Base-by-base conservation (phyloP, 768 basidiomycete genomes). In the Gymnopilus dilepis region DNA sequence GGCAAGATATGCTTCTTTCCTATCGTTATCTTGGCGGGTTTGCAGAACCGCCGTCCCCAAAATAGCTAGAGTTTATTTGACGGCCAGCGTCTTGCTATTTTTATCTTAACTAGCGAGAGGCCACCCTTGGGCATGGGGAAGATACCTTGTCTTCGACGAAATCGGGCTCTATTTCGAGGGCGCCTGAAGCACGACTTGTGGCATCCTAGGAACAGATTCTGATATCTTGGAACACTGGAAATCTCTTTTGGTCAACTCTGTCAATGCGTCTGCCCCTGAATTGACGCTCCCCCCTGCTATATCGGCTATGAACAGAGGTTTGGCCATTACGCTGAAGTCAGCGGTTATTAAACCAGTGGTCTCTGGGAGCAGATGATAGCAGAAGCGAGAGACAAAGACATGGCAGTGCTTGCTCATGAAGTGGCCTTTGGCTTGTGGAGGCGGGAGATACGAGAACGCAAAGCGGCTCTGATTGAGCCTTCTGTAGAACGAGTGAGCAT, bases 251-350 rank as follows among this genome's bases (percentile, higher is more conserved):
- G 30, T 51, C 65, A 42, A 63, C 22, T 17, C 11, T 43, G 58
- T 48, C 37, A 31, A 24, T 19, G 37, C 40, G 22, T 28, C 34
- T 28, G 57, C 56, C 33, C 28, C 41, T 28, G 24, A 66, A 65
- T 72, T 26, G 78, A 79, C 81, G 73, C 81, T 75, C 78, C 69
- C 57, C 30, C 69, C 76, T 77, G 80, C 80, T 80, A 82, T 82
- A 78, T 81, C 77, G 81, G 78, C 83, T 84, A 85, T 85, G 84
- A 85, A 84, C 82, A 84, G 75, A 82, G 70, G 59, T 69, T 71
- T 72, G 31, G 51, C 67, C 68, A 28, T 68, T 66, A 17, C 72
- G 65, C 76, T 76, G 76, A 63, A 77, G 63, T 28, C 73, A 76
- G 74, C 61, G 61, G 30, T 30, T 50, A 17, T 37, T 41, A 34